Evolutionary conservation across 208 protist species (phyloP).

Genomic region (Balamuthia mandrillaris): DNA sequence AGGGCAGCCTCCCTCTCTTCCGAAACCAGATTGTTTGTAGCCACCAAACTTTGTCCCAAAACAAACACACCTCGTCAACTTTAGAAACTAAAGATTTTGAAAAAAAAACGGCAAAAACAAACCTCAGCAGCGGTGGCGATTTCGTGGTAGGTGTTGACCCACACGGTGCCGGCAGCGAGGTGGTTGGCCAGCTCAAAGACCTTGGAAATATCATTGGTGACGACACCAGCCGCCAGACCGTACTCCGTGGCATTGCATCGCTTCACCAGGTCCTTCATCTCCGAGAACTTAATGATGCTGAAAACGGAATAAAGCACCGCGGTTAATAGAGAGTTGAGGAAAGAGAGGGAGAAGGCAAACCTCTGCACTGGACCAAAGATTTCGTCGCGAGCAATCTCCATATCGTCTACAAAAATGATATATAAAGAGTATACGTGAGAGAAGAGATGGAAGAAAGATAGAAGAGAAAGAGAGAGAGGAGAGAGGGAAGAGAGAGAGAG

Average conservation of each 20-base stretch:
- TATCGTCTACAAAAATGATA: conserved; percentile 50
- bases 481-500: too few species aligned
- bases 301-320: not conserved
- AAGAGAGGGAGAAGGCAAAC: not conserved
- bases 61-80: too few species aligned
- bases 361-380: not conserved
- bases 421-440: too few species aligned
- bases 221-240: conserved; percentile 81
- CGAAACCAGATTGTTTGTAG: too few species aligned
- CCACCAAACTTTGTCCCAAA: too few species aligned
- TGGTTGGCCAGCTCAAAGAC: conserved; percentile 55
- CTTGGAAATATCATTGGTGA: conserved; percentile 73
- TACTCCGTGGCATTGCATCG: conserved; percentile 72
- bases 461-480: too few species aligned
- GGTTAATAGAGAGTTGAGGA: not conserved
- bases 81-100: too few species aligned
- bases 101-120: too few species aligned
- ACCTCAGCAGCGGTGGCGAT: too few species aligned
- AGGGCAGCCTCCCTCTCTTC: too few species aligned
- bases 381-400: conserved; percentile 4
- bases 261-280: not conserved
- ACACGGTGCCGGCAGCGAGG: conserved; percentile 45
- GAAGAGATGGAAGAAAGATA: too few species aligned
- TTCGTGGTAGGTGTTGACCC: conserved; percentile 30
- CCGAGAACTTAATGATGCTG: conserved; percentile 8